These are phyloP conservation scores for Cydonia oblonga DNA, from an alignment of 331 rosid genomes.

Conservation along the genomic window DNA sequence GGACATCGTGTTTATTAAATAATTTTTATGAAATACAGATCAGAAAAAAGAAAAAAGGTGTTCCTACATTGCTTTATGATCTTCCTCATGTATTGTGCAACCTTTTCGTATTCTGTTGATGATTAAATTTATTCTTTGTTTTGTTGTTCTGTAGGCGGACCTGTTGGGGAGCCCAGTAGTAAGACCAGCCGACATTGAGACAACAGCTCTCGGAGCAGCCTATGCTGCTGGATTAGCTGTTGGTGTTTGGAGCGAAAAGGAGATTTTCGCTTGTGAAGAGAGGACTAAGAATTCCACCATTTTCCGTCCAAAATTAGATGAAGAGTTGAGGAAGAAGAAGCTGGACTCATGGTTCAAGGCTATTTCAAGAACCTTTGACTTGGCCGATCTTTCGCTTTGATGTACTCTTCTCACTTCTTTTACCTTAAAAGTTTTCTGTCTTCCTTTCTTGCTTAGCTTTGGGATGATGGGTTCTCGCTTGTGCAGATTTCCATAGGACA, in stretches of 20 bases:
- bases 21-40: not conserved
- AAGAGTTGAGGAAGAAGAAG: slow-evolving; percentile 58
- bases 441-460: not conserved
- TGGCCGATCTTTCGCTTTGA: slow-evolving; percentile 73
- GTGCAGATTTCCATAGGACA: no score
- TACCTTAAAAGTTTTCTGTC: not conserved
- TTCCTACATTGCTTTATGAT: not conserved
- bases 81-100: not conserved
- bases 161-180: slow-evolving; percentile 56
- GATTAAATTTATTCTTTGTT: no score
- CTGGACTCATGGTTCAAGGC: slow-evolving; percentile 79
- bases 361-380: slow-evolving; percentile 60
- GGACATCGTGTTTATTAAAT: no score
- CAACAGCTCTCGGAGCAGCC: slow-evolving; percentile 94
- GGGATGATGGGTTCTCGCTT: no score
- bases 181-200: slow-evolving; percentile 80
- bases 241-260: slow-evolving; percentile 69
- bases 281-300: slow-evolving; percentile 25
- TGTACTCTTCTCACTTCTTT: not conserved
- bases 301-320: slow-evolving; percentile 40
- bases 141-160: slow-evolving; percentile 45
- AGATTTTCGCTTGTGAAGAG: slow-evolving; percentile 32
- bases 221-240: slow-evolving; percentile 88
- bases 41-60: not conserved
- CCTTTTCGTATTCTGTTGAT: not conserved